Conservation (phyloP, 2,329 filamentous ascomycete genomes). For the Penicillium sp. region DNA sequence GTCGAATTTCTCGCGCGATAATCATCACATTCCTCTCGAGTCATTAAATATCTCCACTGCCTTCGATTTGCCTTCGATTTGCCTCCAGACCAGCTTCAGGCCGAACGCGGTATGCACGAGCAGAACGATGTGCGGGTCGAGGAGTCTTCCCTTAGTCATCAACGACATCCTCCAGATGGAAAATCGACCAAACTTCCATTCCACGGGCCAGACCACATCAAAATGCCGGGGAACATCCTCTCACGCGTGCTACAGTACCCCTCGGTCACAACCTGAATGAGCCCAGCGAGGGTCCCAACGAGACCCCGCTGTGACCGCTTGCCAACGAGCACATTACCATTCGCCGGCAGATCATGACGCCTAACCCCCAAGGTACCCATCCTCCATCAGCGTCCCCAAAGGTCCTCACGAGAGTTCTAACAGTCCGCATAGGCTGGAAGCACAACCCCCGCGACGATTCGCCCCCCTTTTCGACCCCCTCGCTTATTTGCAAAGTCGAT, state of each 20-base stretch:
- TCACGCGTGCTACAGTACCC: not conserved
- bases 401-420: slow-evolving; percentile 20
- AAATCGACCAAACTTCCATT: slow-evolving; percentile 7
- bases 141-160: slow-evolving; percentile 13
- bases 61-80: too few relatives aligned
- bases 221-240: slow-evolving; percentile 5
- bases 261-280: not conserved
- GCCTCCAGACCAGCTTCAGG: not conserved
- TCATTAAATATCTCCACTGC: not conserved
- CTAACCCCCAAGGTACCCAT: slow-evolving; percentile 42
- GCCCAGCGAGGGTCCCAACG: slow-evolving; percentile 11
- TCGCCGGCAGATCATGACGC: slow-evolving; percentile 27
- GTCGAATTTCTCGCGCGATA: slow-evolving; percentile 5
- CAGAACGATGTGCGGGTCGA: slow-evolving; percentile 9
- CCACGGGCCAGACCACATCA: not conserved
- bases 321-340: slow-evolving; percentile 19
- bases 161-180: slow-evolving; percentile 1
- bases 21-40: too few relatives aligned
- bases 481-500: not conserved
- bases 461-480: not conserved
- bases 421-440: slow-evolving; percentile 6
- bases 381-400: slow-evolving; percentile 15
- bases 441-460: slow-evolving; percentile 1
- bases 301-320: slow-evolving; percentile 15
- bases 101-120: slow-evolving; percentile 7